Conservation (phyloP, 306 rosid species). For the Castanea sativa region DNA sequence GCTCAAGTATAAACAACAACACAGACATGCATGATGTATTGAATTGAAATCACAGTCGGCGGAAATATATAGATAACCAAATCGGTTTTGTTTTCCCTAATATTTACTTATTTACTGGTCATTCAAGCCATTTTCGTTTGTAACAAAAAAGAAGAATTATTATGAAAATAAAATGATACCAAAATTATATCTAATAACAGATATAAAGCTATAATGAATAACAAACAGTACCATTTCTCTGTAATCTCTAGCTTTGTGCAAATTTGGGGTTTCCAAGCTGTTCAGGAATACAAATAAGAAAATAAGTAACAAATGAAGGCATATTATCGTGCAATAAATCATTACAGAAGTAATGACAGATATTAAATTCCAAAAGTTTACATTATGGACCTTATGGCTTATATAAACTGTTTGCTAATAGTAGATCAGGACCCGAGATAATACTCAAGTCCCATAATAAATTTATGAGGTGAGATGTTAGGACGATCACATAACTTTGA, state of each 20-base stretch:
- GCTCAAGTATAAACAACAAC: constrained; percentile 23
- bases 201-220: background rate
- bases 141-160: constrained; percentile 19
- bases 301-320: background rate
- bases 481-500: background rate
- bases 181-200: background rate
- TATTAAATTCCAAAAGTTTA: background rate
- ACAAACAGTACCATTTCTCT: constrained; percentile 30
- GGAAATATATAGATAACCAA: background rate
- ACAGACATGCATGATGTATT: constrained; percentile 6
- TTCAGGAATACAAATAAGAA: constrained; percentile 4
- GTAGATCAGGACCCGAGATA: background rate
- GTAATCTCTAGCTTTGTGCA: constrained; percentile 2
- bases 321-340: background rate
- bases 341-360: background rate
- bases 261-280: constrained; percentile 23
- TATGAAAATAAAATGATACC: constrained; percentile 14
- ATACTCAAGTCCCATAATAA: background rate
- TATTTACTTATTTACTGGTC: background rate
- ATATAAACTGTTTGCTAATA: background rate
- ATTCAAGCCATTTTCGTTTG: background rate
- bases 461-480: background rate
- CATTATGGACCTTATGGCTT: background rate
- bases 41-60: constrained; percentile 7
- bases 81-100: background rate